Conservation (phyloP, 495 filamentous ascomycete genomes). For the Xylaria bambusicola region DNA sequence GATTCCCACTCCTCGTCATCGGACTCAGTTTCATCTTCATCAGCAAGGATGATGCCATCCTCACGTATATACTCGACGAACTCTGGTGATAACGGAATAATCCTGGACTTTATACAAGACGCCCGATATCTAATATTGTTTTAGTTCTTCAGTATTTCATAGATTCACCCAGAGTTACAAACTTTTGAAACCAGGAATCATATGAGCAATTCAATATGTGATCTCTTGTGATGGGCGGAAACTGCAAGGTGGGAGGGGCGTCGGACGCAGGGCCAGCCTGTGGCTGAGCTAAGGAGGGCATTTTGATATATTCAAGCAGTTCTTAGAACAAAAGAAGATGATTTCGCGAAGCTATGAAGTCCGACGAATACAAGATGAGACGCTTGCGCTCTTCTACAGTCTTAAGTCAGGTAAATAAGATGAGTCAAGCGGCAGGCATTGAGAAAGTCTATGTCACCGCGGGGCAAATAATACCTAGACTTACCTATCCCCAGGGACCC, state of each 20-base stretch:
- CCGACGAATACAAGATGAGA: too few relatives aligned
- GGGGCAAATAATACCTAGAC: too few relatives aligned
- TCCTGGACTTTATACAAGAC: constrained; percentile 78
- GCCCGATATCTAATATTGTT: constrained; percentile 66
- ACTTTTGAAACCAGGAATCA: constrained; percentile 84
- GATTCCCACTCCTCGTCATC: constrained; percentile 50
- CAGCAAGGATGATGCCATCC: constrained; percentile 88
- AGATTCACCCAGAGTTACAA: constrained; percentile 37
- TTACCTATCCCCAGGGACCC: too few relatives aligned
- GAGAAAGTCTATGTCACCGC: not conserved
- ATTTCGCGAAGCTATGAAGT: too few relatives aligned
- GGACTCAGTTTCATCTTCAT: constrained; percentile 45
- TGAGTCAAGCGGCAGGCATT: not conserved
- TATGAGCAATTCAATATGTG: constrained; percentile 96
- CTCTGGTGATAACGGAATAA: constrained; percentile 70
- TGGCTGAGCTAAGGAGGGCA: constrained; percentile 29
- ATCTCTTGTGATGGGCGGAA: constrained; percentile 76
- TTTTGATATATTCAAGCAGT: constrained; percentile 9
- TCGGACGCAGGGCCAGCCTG: constrained; percentile 20
- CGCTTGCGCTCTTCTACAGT: too few relatives aligned
- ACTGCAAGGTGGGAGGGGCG: constrained; percentile 47
- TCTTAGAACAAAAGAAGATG: not conserved
- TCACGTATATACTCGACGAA: constrained; percentile 88
- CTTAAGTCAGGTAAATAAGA: too few relatives aligned
- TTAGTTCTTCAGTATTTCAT: constrained; percentile 26